Evolutionary conservation across 257 asterid genomes (phyloP), one percentile per base, ranked within the genome.

Genomic region (Cordia subcordata): DNA sequence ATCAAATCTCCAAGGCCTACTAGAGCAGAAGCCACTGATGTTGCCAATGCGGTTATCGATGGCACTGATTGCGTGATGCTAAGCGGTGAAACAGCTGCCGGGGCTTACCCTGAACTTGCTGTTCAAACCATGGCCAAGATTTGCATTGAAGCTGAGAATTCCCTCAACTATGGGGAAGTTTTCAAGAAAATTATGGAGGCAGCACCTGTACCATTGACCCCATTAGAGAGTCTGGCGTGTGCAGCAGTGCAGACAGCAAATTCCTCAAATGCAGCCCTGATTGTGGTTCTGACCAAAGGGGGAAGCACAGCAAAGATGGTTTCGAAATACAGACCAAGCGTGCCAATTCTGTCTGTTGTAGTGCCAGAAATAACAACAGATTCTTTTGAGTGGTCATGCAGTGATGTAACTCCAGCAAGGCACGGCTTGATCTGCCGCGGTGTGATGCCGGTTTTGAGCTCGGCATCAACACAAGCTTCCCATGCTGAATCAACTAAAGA

Each of bases 121-220:
- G 57, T 53, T 4, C 57, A 53, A n/a, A 53, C 39, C 27, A 53
- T 53, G 57, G 57, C 57, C 11, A 53, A 53, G 57, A 53, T 53
- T 53, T 53, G 57, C 57, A 53, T 53, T 21, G 57, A 53, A 53
- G 57, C 57, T 11, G 57, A 53, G 57, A 53, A 53, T 13, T 53
- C 57, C n/a, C 4, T 53, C 17, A 13, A 53, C 12, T 53, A 53
- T 22, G 17, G 18, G 6, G 57, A 22, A 0, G 18, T 53, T 11
- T 53, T 20, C 57, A 53, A 53, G 57, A 23, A 4, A 8, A 20
- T 53, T 5, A 13, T 22, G 16, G 39, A 9, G n/a, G 33, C 35
- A 53, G n/a, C 39, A 14, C 57, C 39, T 53, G 2, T 21, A 16
- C 57, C 57, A 20, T 3, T 22, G 57, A 53, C 15, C 10, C 57